Percentiles rank a stretch among this genome's conserved stretches.
These are phyloP conservation scores for Borealophlyctis nickersoniae DNA, from an alignment of 192 early-diverging fungal species.

Conservation along the genomic window DNA sequence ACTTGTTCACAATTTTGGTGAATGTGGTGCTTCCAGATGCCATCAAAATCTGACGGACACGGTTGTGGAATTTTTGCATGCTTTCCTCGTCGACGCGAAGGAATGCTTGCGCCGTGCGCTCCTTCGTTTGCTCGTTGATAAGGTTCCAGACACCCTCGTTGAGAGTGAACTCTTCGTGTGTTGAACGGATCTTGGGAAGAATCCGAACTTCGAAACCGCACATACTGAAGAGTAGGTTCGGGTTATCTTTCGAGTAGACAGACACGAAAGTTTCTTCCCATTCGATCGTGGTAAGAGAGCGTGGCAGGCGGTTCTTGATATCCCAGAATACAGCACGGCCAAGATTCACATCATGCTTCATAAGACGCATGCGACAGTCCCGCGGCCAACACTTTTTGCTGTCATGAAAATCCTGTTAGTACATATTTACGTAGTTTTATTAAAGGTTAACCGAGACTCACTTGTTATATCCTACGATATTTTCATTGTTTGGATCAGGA, in stretches of 20 bases:
- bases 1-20: constrained; percentile 98
- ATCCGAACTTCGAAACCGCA: constrained; percentile 95
- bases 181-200: constrained; percentile 83
- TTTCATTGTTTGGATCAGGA: constrained; percentile 98
- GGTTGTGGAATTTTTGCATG: constrained; percentile 89
- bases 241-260: constrained; percentile 97
- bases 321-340: constrained; percentile 99
- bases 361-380: constrained; percentile 97
- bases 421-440: no score
- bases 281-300: constrained; percentile 94
- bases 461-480: constrained; percentile 94
- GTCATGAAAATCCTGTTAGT: no score
- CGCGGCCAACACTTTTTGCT: constrained; percentile 99
- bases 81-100: constrained; percentile 95
- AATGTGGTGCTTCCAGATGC: constrained; percentile 95
- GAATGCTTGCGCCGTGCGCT: constrained; percentile 95
- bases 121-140: constrained; percentile 95
- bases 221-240: constrained; percentile 92
- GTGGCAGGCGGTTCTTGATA: constrained; percentile 95
- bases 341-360: constrained; percentile 98
- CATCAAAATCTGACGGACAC: constrained; percentile 97
- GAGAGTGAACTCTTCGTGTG: constrained; percentile 84
- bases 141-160: constrained; percentile 91
- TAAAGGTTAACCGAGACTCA: no score
- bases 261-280: constrained; percentile 97